Base-by-base conservation (phyloP, 371 early-diverging fungal genomes). In the Mucor indicus region DNA sequence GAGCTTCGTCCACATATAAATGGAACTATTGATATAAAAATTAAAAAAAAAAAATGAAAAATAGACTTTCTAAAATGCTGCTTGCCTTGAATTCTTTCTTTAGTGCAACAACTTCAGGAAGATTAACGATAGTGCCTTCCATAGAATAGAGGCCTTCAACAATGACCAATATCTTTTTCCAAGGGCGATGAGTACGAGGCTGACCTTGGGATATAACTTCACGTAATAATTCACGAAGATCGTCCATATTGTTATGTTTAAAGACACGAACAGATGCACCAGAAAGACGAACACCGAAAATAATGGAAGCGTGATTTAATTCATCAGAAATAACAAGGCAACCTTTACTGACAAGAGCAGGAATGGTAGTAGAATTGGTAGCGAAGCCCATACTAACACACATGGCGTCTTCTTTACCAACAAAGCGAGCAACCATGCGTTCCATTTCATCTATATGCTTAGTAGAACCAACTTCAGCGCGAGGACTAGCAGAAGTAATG, bases 1-100 rank as follows among this genome's bases (percentile, higher is more conserved):
- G 99, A 4, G 99, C 99, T 69, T 99, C 99, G 68, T 99, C 99
- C 3, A 99, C 83, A 75, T 96, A 99, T 44, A 99, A 76, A 75
- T 96, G 96, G 75, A 97, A 99, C 85, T 83, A n/a, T 29, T 29
- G 8, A 29, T 29, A 29, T 8, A 8, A 6, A 29, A 29, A 33
- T 11, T 11, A 33, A 33, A 33, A 13, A 33, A 33, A 33, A 33
- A 9, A 9, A 33, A 33, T 8, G 8, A 29, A 29, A 8, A 29
- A 29, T 29, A 12, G 8, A 29, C 30, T 29, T 12, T 29, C 30
- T 8, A 8, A 29, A 29, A 8, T 29, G 6, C 30, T 29, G 6
- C 30, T 9, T 77, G 85, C 85, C 69, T 95, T 95, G 81, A 96
- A 99, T 73, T 93, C 91, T 51, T 87, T 84, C 64, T 95, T 96